Conservation (phyloP, 2,329 filamentous ascomycete genomes). For the Cercospora citrullina region DNA sequence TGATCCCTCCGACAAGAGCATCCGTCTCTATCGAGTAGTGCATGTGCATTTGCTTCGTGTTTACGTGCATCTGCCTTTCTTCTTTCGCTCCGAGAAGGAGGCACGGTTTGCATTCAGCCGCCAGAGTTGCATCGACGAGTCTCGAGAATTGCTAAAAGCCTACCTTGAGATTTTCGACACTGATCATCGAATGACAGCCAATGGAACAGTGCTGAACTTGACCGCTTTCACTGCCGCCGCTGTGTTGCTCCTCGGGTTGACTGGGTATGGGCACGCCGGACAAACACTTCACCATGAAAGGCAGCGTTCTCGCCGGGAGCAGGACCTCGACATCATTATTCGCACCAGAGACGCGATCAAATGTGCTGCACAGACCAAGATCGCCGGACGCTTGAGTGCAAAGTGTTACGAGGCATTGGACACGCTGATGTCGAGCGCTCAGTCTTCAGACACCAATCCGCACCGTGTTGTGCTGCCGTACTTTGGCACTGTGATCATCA, state of each 20-base stretch:
- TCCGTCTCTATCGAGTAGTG: slow-evolving; percentile 18
- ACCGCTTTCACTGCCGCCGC: slow-evolving; percentile 50
- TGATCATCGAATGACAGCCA: slow-evolving; percentile 21
- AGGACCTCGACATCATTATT: slow-evolving; percentile 8
- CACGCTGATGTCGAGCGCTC: slow-evolving; percentile 5
- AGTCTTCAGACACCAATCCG: background rate
- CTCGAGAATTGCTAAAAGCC: slow-evolving; percentile 44
- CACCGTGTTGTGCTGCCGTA: slow-evolving; percentile 16
- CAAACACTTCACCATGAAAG: slow-evolving; percentile 15
- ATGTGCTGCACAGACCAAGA: slow-evolving; percentile 2
- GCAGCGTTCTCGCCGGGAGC: background rate
- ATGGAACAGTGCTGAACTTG: slow-evolving; percentile 52
- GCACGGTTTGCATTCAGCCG: slow-evolving; percentile 43
- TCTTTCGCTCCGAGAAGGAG: slow-evolving; percentile 43
- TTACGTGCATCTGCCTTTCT: slow-evolving; percentile 50
- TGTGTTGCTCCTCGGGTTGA: slow-evolving; percentile 46
- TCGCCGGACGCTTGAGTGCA: slow-evolving; percentile 9
- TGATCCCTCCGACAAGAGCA: slow-evolving; percentile 15
- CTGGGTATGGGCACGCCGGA: slow-evolving; percentile 38
- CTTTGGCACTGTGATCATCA: slow-evolving; percentile 15
- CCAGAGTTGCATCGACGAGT: slow-evolving; percentile 44
- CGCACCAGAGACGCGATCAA: slow-evolving; percentile 11
- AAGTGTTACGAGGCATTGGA: slow-evolving; percentile 14
- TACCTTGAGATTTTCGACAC: slow-evolving; percentile 44
- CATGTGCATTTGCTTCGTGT: slow-evolving; percentile 47